These are phyloP conservation scores for Vickermania ingenoplastis DNA, from an alignment of 208 protist species.

Conservation along the genomic window DNA sequence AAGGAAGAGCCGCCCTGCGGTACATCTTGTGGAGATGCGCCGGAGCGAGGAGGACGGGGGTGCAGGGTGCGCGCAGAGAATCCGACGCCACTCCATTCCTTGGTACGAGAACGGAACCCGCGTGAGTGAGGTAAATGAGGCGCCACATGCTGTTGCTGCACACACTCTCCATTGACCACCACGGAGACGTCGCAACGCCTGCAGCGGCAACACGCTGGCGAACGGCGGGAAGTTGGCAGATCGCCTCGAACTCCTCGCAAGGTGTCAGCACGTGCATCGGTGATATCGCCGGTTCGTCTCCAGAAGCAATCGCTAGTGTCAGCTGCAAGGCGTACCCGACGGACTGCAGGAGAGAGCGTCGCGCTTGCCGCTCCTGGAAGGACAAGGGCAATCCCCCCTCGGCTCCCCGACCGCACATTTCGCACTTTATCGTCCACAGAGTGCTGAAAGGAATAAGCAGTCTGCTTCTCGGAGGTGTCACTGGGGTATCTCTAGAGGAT, in stretches of 20 bases:
- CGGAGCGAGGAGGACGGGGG: not conserved
- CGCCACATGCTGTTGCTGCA: too few relatives aligned
- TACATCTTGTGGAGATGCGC: not conserved
- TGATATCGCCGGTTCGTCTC: constrained; percentile 6
- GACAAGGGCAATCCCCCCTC: not conserved
- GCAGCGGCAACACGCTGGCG: too few relatives aligned
- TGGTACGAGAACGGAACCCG: too few relatives aligned
- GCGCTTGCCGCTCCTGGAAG: constrained; percentile 49
- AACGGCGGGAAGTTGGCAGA: constrained; percentile 29
- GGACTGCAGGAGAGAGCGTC: constrained; percentile 37
- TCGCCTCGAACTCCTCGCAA: constrained; percentile 48
- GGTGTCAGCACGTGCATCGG: constrained; percentile 18
- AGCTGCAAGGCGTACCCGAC: constrained; percentile 49
- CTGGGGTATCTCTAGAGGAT: not conserved
- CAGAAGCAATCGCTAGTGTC: constrained; percentile 11
- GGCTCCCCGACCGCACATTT: constrained; percentile 24
- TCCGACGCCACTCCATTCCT: too few relatives aligned
- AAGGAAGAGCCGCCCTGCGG: not conserved
- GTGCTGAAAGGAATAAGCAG: constrained; percentile 47
- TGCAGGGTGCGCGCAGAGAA: not conserved
- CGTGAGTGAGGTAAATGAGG: too few relatives aligned
- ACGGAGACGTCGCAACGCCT: too few relatives aligned
- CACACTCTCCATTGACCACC: too few relatives aligned
- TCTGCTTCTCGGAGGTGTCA: not conserved
- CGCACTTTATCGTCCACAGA: constrained; percentile 41